Evolutionary conservation across 768 basidiomycete species (phyloP), one percentile per base, ranked within the genome.

Genomic region (Cystofilobasidium bisporidii): DNA sequence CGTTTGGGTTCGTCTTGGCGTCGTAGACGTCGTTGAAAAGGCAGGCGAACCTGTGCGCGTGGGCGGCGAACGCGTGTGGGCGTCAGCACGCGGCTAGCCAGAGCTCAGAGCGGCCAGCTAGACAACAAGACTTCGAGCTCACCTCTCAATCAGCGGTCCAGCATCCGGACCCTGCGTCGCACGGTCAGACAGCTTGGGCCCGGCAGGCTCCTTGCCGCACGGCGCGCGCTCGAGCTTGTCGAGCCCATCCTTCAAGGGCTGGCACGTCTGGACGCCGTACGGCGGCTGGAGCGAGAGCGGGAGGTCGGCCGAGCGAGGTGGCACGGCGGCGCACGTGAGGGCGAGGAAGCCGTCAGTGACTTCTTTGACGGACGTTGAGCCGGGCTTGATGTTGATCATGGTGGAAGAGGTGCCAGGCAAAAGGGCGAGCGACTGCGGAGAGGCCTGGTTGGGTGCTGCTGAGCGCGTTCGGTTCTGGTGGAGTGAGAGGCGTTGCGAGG

Each of bases 121-220:
- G n/a, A n/a, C n/a, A n/a, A n/a, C 36, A 32, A 33, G 57, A 18
- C 26, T 33, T 2, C 22, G 57, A 36, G 47, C 63, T 33, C 50
- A 64, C 63, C 63, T 68, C 69, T 75, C 74, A 22, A 75, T 75
- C 45, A 75, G 61, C 18, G 74, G 74, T 17, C 74, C 74, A 10
- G 72, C 74, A 66, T 75, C 73, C 1, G 74, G 74, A 2, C 74
- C 74, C 55, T 73, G 73, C 9, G 74, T 74, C 32, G 73, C 72
- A 30, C 73, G 61, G 63, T 1, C 11, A 1, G 24, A 64, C 36
- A 64, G 32, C 33, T 50, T 22, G 0, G 22, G 63, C 53, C 50
- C 53, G 48, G 26, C 24, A 15, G 48, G 40, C 53, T 26, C 15
- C n/a, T 26, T 33, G 50, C 22, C 33, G 50, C 20, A 55, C 36